Conservation (phyloP, 345 rosid genomes). For the Lumnitzera littorea region DNA sequence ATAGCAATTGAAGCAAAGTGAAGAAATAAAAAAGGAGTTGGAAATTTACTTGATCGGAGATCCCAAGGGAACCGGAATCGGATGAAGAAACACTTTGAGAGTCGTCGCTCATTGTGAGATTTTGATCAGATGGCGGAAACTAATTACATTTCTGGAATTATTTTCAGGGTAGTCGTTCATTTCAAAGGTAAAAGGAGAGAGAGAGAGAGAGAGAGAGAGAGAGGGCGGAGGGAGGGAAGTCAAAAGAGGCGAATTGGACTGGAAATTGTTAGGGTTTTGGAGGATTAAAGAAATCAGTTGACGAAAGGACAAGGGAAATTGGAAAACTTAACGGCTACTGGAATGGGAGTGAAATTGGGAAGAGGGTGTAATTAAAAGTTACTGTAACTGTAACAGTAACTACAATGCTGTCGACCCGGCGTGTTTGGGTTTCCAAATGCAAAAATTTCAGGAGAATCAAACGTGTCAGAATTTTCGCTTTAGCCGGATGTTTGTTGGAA, state of each 20-base stretch:
- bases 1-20: background rate
- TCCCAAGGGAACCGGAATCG: conserved; percentile 51
- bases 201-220: conserved; percentile 2
- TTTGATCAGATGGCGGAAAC: conserved; percentile 12
- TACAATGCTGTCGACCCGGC: no score
- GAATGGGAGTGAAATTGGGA: no score
- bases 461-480: no score
- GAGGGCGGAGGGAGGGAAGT: background rate
- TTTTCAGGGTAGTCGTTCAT: conserved; percentile 1
- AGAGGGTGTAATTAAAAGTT: no score
- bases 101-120: conserved; percentile 55
- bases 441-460: no score
- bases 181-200: background rate
- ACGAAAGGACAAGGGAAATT: background rate
- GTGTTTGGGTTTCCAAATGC: no score
- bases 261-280: conserved; percentile 8
- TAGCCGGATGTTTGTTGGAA: no score
- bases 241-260: background rate
- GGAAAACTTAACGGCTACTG: conserved; percentile 18
- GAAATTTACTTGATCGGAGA: conserved; percentile 54
- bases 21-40: background rate
- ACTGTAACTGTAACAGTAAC: no score
- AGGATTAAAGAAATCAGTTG: background rate
- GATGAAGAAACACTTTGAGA: conserved; percentile 53
- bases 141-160: conserved; percentile 10